Conservation (phyloP, 2,329 filamentous ascomycete species). For the Aspergillus tanneri region DNA sequence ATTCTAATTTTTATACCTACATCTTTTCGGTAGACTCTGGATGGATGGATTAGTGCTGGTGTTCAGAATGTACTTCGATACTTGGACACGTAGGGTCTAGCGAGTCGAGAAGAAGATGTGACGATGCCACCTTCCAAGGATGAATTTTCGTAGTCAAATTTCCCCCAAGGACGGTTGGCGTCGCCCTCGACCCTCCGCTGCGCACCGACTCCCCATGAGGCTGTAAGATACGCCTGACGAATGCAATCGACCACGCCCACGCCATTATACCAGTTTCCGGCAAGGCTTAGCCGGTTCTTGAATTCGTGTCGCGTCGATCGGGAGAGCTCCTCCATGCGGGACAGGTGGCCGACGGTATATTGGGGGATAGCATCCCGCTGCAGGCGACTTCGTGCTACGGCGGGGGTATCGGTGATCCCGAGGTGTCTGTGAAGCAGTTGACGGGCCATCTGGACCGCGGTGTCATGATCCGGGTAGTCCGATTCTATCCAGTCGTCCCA, state of each 20-base stretch:
- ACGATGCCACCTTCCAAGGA: constrained; percentile 32
- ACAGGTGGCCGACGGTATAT: constrained; percentile 75
- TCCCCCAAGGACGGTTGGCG: constrained; percentile 21
- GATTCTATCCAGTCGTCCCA: constrained; percentile 64
- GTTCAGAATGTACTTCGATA: too few species aligned
- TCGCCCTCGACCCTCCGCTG: constrained; percentile 22
- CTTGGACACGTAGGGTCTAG: constrained; percentile 10
- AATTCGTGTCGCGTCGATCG: constrained; percentile 57
- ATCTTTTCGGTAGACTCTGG: too few species aligned
- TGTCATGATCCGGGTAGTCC: constrained; percentile 62
- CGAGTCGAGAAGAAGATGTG: constrained; percentile 25
- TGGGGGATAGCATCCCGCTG: constrained; percentile 82
- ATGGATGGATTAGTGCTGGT: too few species aligned
- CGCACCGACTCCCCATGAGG: constrained; percentile 40
- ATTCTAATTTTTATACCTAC: too few species aligned
- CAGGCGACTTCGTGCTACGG: constrained; percentile 60
- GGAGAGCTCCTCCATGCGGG: constrained; percentile 59
- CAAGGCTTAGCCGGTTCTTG: constrained; percentile 63
- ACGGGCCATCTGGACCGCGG: constrained; percentile 69
- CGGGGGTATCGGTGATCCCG: constrained; percentile 63
- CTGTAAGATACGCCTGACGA: constrained; percentile 57
- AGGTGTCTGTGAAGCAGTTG: constrained; percentile 71
- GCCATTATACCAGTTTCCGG: constrained; percentile 53
- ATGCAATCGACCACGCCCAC: constrained; percentile 57
- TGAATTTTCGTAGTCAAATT: constrained; percentile 24